These are phyloP conservation scores for Hirsutella rhossiliensis DNA, from an alignment of 2,329 filamentous ascomycete genomes.

Conservation along the genomic window DNA sequence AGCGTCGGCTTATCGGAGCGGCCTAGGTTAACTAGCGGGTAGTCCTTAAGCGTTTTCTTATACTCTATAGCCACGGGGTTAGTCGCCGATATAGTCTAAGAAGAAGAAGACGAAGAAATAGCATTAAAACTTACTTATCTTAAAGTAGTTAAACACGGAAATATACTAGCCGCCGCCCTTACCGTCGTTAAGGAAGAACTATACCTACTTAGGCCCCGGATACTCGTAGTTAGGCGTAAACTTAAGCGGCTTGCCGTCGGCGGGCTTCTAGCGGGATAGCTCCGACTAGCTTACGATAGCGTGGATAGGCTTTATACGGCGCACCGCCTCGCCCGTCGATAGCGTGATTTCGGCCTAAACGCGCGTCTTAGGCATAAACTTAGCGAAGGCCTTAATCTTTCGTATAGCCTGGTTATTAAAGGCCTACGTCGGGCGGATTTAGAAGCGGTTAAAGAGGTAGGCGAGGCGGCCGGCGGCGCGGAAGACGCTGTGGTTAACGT, in stretches of 20 bases:
- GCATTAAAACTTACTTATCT: slow-evolving; percentile 25
- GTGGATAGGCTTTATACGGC: slow-evolving; percentile 16
- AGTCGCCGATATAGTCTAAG: no score
- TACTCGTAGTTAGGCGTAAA: slow-evolving; percentile 14
- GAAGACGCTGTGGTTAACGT: slow-evolving; percentile 43
- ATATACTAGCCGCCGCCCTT: slow-evolving; percentile 14
- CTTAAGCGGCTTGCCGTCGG: slow-evolving; percentile 9
- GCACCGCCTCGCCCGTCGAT: slow-evolving; percentile 17
- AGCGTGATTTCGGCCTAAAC: slow-evolving; percentile 19
- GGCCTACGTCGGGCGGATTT: slow-evolving; percentile 5
- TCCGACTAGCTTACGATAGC: slow-evolving; percentile 15
- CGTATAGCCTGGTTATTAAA: slow-evolving; percentile 1
- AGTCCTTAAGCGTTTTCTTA: slow-evolving; percentile 17
- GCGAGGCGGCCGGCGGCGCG: slow-evolving; percentile 23
- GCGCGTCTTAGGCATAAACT: slow-evolving; percentile 25
- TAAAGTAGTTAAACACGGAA: slow-evolving; percentile 31
- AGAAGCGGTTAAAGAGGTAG: slow-evolving; percentile 18
- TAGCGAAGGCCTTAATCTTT: slow-evolving; percentile 18
- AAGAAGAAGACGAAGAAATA: no score
- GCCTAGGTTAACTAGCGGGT: slow-evolving; percentile 58
- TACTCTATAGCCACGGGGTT: slow-evolving; percentile 24
- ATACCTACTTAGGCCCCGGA: slow-evolving; percentile 19
- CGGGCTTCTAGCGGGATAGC: slow-evolving; percentile 5
- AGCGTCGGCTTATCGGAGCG: slow-evolving; percentile 44
- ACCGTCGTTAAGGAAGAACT: slow-evolving; percentile 18